phyloP scores from a whole-genome alignment of 352 stramenopile genomes.

The Phytophthora hybrid region DNA sequence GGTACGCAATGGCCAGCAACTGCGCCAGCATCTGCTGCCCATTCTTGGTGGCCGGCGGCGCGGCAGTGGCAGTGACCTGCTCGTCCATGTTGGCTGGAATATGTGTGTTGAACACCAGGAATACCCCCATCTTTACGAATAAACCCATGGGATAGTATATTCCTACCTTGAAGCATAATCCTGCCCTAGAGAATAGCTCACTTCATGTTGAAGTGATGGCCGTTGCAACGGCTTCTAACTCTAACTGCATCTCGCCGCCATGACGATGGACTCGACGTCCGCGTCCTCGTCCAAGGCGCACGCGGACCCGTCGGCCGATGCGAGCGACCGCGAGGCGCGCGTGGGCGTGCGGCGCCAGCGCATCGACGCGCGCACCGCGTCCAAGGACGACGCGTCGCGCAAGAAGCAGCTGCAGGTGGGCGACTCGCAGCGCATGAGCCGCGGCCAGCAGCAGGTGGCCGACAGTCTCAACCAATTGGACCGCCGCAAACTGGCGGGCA shows the following conservation, averaged over 20 bases:
- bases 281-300: slow-evolving; percentile 41
- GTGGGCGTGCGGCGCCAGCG: slow-evolving; percentile 71
- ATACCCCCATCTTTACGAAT: no score
- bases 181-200: no score
- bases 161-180: no score
- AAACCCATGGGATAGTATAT: no score
- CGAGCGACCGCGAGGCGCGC: slow-evolving; percentile 67
- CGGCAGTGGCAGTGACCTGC: background rate
- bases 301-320: slow-evolving; percentile 35
- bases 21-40: slow-evolving; percentile 70
- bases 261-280: slow-evolving; percentile 30
- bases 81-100: no score
- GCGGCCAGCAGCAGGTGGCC: slow-evolving; percentile 78
- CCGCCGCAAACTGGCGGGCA: slow-evolving; percentile 74
- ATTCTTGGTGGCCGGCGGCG: slow-evolving; percentile 38
- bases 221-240: background rate
- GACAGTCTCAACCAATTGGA: slow-evolving; percentile 85
- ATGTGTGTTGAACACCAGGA: no score
- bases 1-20: slow-evolving; percentile 76
- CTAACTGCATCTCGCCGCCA: background rate
- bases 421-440: slow-evolving; percentile 75
- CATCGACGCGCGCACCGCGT: slow-evolving; percentile 82
- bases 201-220: background rate
- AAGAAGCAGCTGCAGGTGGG: slow-evolving; percentile 73
- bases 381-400: slow-evolving; percentile 79